Evolutionary conservation across 2,329 filamentous ascomycete genomes (phyloP), one percentile per base, ranked within the genome.

Genomic region (Rutstroemia sp.): DNA sequence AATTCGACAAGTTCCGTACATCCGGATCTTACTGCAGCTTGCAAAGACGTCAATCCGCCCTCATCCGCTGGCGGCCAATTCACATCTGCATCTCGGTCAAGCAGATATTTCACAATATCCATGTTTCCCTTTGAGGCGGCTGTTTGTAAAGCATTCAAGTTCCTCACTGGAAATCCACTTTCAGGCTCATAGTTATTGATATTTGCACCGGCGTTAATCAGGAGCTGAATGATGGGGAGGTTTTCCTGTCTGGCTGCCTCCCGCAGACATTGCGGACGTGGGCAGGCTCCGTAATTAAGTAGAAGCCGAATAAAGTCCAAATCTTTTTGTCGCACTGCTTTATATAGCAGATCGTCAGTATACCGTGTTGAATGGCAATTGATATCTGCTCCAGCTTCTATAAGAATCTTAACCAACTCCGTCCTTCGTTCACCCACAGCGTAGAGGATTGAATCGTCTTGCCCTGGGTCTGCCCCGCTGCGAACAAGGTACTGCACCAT

Each of bases 81-180:
- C 17, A 60, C 34, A 50, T 60, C 58, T n/a, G 58, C 58, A 34
- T 56, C 60, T 54, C 45, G 21, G 46, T 45, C 48, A 7, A 44
- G 39, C 9, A 60, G 45, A 27, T 19, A 42, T 51, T 44, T 37
- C 8, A 62, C 21, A 48, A 60, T 52, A 30, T 58, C 52, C 2
- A 19, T 49, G 17, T 56, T 17, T 25, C 53, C 52, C 17, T 30
- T 45, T 9, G 38, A 14, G 21, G 49, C 44, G 37, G 56, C 58
- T 25, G 48, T 30, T 58, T 60, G 56, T 9, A 57, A n/a, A 12
- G 51, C 55, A 23, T 41, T 57, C n/a, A n/a, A n/a, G n/a, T n/a
- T n/a, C n/a, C n/a, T n/a, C n/a, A n/a, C n/a, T n/a, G n/a, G n/a
- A n/a, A n/a, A n/a, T n/a, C n/a, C n/a, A n/a, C n/a, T n/a, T n/a